Conservation (phyloP, 2,329 filamentous ascomycete species). For the Helminthosporium solani region DNA sequence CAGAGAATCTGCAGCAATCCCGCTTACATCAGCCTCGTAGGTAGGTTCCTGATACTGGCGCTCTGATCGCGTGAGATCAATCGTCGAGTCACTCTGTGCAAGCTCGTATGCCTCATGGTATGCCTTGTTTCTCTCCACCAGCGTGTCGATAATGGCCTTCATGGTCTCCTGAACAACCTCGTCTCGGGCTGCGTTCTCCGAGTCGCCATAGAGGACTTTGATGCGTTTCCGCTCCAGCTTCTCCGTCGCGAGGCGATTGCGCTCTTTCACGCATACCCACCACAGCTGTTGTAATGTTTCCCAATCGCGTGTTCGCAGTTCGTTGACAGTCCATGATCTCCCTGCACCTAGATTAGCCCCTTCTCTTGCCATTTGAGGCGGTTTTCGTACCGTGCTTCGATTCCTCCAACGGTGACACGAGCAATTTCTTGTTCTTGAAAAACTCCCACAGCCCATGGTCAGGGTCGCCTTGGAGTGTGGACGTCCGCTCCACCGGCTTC, state of each 20-base stretch:
- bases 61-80: constrained; percentile 27
- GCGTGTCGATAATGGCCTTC: constrained; percentile 75
- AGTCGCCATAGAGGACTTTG: constrained; percentile 71
- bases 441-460: constrained; percentile 92
- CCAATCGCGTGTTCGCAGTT: constrained; percentile 87
- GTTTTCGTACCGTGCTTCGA: constrained; percentile 60
- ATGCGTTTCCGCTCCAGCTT: constrained; percentile 66
- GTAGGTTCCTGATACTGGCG: constrained; percentile 26
- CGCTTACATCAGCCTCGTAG: constrained; percentile 20
- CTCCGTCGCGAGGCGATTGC: constrained; percentile 84
- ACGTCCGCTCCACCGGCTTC: constrained; percentile 64
- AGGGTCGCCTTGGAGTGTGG: constrained; percentile 63
- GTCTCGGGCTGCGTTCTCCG: constrained; percentile 65
- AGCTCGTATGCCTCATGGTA: constrained; percentile 75
- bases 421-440: constrained; percentile 69
- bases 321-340: constrained; percentile 78
- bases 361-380: background rate
- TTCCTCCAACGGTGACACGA: constrained; percentile 72
- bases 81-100: constrained; percentile 54
- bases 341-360: constrained; percentile 47
- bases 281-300: constrained; percentile 89
- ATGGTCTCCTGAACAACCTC: constrained; percentile 72
- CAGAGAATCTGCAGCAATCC: background rate
- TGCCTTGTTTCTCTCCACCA: constrained; percentile 85
- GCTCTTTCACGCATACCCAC: constrained; percentile 91